Evolutionary conservation across 371 early-diverging fungal genomes (phyloP), one percentile per base, ranked within the genome.

Genomic region (Mortierella sp.): DNA sequence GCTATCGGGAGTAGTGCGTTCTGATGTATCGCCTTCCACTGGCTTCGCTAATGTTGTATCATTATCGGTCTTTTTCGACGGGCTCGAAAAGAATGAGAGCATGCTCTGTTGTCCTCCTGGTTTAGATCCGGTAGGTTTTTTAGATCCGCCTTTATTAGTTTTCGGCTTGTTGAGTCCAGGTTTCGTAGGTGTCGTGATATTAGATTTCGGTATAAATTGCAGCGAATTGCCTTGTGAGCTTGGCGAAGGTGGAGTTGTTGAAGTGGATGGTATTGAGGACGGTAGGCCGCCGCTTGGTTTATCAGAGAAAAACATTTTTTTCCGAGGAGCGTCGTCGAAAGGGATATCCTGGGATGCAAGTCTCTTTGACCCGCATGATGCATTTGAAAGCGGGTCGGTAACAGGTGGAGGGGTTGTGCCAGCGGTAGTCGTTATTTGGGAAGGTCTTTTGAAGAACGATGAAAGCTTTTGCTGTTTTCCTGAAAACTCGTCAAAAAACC

Each of bases 401-500:
- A n/a, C 17, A 15, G 43, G 12, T 2, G 6, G 43, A 12, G 43
- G 3, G 68, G 15, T n/a, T 68, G 7, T 17, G 51, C 31, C 28
- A 43, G 40, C n/a, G n/a, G n/a, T n/a, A 23, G 62, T n/a, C 31
- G 56, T 28, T 0, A 23, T 17, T 7, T 51, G 35, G 19, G 45
- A 19, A 2, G 83, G 71, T 55, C 59, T 65, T 55, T 78, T 77
- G 53, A 83, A 82, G 53, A 83, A 83, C 3, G 75, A 60, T 1
- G 80, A 73, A 1, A 82, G 61, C 26, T 87, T 89, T 65, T 89
- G 88, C 72, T 92, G 91, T 47, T 82, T 86, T 31, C 87, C 89
- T 23, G 86, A 77, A 80, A 91, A 94, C 68, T 90, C 89, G 4
- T 88, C 85, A 79, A 87, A 90, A 66, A 86, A 89, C 56, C 80